Conservation (phyloP, 2,329 filamentous ascomycete genomes). For the Colletotrichum sp. region DNA sequence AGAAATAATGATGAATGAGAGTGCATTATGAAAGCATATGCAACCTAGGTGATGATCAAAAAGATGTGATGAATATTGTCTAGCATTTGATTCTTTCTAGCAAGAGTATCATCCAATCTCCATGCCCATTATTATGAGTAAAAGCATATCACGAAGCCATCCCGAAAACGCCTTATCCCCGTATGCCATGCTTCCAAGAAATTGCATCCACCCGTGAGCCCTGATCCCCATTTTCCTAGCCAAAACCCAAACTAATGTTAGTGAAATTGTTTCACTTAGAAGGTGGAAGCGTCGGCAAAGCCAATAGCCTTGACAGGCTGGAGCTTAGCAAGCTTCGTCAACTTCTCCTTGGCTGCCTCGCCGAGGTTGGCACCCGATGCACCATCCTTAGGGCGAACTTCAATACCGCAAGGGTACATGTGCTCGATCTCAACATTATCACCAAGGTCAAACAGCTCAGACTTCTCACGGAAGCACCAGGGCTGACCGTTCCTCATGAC, state of each 20-base stretch:
- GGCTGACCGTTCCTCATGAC: conserved; percentile 35
- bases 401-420: conserved; percentile 22
- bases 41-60: background rate
- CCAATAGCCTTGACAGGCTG: conserved; percentile 5
- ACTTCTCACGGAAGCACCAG: conserved; percentile 39
- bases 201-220: rapidly evolving
- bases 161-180: background rate
- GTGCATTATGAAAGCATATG: background rate
- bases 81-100: background rate
- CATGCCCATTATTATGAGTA: background rate
- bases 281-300: background rate
- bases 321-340: background rate
- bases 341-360: conserved; percentile 1
- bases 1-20: background rate
- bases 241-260: too few relatives aligned
- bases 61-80: background rate
- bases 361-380: background rate
- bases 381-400: background rate
- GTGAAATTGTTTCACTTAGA: background rate
- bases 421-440: conserved; percentile 23
- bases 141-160: background rate
- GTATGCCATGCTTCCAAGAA: background rate
- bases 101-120: rapidly evolving
- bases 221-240: background rate
- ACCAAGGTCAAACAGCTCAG: conserved; percentile 29